These are phyloP conservation scores for Sarcomyxa edulis DNA, from an alignment of 768 basidiomycete genomes.

Conservation along the genomic window DNA sequence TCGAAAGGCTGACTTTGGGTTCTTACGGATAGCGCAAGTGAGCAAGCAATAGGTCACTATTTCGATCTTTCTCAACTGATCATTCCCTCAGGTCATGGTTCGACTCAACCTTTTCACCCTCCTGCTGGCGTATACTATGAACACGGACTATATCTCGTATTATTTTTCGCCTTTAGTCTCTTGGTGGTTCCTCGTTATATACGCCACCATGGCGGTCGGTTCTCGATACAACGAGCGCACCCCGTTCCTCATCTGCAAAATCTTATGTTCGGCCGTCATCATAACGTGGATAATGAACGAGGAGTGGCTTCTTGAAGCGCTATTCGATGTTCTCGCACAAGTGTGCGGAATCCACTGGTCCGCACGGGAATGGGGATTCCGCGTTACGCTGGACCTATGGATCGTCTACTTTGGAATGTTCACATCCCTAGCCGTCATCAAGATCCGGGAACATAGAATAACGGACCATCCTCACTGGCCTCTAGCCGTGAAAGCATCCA, in stretches of 20 bases:
- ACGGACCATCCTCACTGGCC: constrained; percentile 69
- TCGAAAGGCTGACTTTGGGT: constrained; percentile 84
- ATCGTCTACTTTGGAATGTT: constrained; percentile 89
- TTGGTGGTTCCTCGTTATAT: constrained; percentile 87
- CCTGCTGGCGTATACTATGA: constrained; percentile 82
- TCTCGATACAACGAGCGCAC: constrained; percentile 68
- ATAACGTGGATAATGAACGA: constrained; percentile 65
- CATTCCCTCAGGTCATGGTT: constrained; percentile 70
- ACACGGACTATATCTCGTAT: constrained; percentile 87
- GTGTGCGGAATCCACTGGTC: constrained; percentile 80
- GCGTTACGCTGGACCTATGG: constrained; percentile 84
- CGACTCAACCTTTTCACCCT: constrained; percentile 83
- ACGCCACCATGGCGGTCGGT: constrained; percentile 69
- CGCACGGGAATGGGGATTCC: constrained; percentile 83
- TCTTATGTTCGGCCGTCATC: constrained; percentile 55
- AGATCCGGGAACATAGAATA: constrained; percentile 67
- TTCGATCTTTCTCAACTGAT: constrained; percentile 7
- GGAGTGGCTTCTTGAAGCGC: constrained; percentile 51
- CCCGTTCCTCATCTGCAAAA: constrained; percentile 65
- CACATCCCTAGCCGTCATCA: constrained; percentile 65
- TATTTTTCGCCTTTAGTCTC: constrained; percentile 90
- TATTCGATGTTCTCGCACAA: constrained; percentile 61
- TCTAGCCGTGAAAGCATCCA: constrained; percentile 37
- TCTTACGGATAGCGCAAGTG: constrained; percentile 70
- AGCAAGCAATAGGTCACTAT: constrained; percentile 12